These are phyloP conservation scores for Triticum turgidum DNA, from an alignment of 176 grass and related monocot species.

Conservation along the genomic window DNA sequence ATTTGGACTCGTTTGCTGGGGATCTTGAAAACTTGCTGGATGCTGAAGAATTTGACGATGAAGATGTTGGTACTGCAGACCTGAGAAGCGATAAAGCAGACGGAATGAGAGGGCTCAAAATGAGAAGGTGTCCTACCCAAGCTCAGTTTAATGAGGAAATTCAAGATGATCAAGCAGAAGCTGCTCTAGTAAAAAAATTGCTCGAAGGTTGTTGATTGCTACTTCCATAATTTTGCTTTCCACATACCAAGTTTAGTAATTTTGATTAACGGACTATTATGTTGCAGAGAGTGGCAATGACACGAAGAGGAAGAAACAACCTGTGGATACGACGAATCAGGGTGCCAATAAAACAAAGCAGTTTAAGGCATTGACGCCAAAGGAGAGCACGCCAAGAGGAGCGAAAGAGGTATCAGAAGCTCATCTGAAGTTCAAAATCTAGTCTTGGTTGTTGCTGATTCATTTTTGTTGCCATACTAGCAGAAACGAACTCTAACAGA, in stretches of 20 bases:
- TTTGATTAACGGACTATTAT: slow-evolving; percentile 31
- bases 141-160: slow-evolving; percentile 75
- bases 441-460: slow-evolving; percentile 1
- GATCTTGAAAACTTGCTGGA: slow-evolving; percentile 97
- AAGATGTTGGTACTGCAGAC: slow-evolving; percentile 59
- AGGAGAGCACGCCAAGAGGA: slow-evolving; percentile 58
- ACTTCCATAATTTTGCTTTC: slow-evolving; percentile 14
- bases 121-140: slow-evolving; percentile 75
- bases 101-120: slow-evolving; percentile 80
- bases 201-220: slow-evolving; percentile 70
- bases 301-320: slow-evolving; percentile 73
- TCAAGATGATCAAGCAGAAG: slow-evolving; percentile 91
- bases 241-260: slow-evolving; percentile 2
- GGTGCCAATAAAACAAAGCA: slow-evolving; percentile 52
- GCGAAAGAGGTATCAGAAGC: slow-evolving; percentile 67
- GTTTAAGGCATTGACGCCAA: slow-evolving; percentile 49
- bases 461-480: slow-evolving; percentile 9
- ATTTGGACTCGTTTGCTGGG: slow-evolving; percentile 96
- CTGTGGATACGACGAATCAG: slow-evolving; percentile 30
- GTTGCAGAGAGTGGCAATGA: slow-evolving; percentile 66
- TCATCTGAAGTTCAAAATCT: slow-evolving; percentile 11
- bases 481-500: slow-evolving; percentile 26
- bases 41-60: slow-evolving; percentile 91
- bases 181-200: slow-evolving; percentile 65
- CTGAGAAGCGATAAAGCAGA: slow-evolving; percentile 62